Base-by-base conservation (phyloP, 768 basidiomycete genomes). In the Tricholoma matsutake region DNA sequence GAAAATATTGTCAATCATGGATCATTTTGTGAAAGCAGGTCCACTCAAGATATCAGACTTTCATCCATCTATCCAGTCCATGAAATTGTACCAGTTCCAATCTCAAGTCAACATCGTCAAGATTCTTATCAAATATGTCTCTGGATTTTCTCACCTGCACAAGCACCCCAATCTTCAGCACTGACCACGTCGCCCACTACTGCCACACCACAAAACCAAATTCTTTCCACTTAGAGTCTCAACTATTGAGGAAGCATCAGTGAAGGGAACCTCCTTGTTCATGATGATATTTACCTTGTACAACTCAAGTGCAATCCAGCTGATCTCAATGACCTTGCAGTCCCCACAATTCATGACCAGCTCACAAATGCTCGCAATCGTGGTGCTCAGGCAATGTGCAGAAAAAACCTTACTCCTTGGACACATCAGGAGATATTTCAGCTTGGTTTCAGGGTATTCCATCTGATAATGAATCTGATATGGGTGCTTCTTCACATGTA, bases 401-500 rank as follows among this genome's bases (percentile, higher is more conserved):
- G 14, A 1, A 56, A 60, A 22, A 68, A 75, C 28, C 20, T 65
- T 1, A 69, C 63, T 39, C 37, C 69, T 0, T 75, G 69, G 64
- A 59, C 62, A 10, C 65, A 64, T 10, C 62, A 64, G 6, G 61
- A 71, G 51, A 37, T 66, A 10, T 67, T 72, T 32, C 68, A 69
- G 34, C 64, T 73, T 25, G 22, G 22, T 25, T 25, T 25, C 22
- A 25, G 22, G 22, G 3, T 25, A 25, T 25, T 25, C 22, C 3
- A 25, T 25, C 3, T 3, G 22, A 25, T 25, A 25, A 25, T 25
- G 22, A 25, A 25, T 25, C 22, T 8, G 1, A 63, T 75, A 20
- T 76, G 75, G 73, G 67, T 62, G 0, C 49, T 76, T 9, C 65
- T 75, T 0, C 56, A 70, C 11, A 54, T 54, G 9, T 75, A 78